Percentiles rank a stretch among this genome's conserved stretches.
Evolutionary conservation across 306 rosid genomes (phyloP).

Genomic region (Hippophae rhamnoides): DNA sequence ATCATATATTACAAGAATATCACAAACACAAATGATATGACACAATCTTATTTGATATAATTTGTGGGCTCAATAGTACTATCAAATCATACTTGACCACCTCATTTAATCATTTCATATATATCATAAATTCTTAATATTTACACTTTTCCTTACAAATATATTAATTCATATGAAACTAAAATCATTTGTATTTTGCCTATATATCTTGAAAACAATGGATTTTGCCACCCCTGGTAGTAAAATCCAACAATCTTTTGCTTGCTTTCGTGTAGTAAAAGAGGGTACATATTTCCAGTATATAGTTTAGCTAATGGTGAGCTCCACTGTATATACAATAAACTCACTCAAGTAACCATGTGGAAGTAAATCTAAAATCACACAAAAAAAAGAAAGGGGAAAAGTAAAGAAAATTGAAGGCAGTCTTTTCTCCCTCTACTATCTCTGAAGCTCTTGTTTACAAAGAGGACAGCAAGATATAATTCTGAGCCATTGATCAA

Average conservation of each 20-base stretch:
- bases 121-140: too few relatives aligned
- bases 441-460: constrained; percentile 68
- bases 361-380: constrained; percentile 14
- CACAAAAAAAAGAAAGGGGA: constrained; percentile 8
- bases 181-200: background rate
- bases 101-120: too few relatives aligned
- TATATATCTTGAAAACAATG: background rate
- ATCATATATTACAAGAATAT: too few relatives aligned
- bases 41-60: too few relatives aligned
- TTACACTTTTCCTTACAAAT: too few relatives aligned
- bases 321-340: constrained; percentile 41
- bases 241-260: background rate
- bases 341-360: constrained; percentile 69
- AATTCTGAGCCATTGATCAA: constrained; percentile 85
- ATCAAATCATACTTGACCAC: too few relatives aligned
- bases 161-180: too few relatives aligned
- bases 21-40: too few relatives aligned
- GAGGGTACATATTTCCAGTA: constrained; percentile 2
- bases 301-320: constrained; percentile 59
- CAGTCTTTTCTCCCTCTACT: constrained; percentile 17
- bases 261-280: background rate
- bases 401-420: background rate
- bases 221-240: background rate
- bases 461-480: constrained; percentile 88
- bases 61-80: too few relatives aligned